These are phyloP conservation scores for Xylariaceae sp. DNA, from an alignment of 2,329 filamentous ascomycete species.

Conservation along the genomic window DNA sequence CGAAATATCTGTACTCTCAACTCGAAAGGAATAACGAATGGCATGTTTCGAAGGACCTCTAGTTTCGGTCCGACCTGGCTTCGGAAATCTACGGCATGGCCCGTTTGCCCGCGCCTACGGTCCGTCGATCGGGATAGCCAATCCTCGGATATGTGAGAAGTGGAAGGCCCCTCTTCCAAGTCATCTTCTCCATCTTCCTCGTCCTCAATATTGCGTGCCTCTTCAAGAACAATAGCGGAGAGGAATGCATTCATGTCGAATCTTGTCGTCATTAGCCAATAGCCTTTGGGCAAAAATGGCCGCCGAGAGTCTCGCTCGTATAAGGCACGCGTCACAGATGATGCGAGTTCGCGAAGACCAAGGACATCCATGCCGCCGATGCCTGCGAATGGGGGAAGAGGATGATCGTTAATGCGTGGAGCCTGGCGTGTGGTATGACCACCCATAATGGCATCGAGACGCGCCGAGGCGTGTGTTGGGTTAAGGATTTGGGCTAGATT, in stretches of 20 bases:
- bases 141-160: slow-evolving; percentile 45
- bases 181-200: slow-evolving; percentile 46
- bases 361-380: slow-evolving; percentile 70
- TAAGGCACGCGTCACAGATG: slow-evolving; percentile 76
- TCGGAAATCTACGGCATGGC: slow-evolving; percentile 65
- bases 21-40: slow-evolving; percentile 91
- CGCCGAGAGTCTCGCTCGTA: slow-evolving; percentile 92
- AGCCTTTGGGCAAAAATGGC: slow-evolving; percentile 73
- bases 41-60: slow-evolving; percentile 92
- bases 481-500: slow-evolving; percentile 61
- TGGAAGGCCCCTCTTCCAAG: slow-evolving; percentile 17
- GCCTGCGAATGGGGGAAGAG: slow-evolving; percentile 32
- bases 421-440: slow-evolving; percentile 9
- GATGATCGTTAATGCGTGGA: slow-evolving; percentile 7
- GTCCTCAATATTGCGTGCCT: slow-evolving; percentile 70
- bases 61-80: slow-evolving; percentile 80
- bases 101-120: slow-evolving; percentile 63
- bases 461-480: slow-evolving; percentile 20
- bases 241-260: slow-evolving; percentile 91
- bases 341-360: slow-evolving; percentile 75
- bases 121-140: slow-evolving; percentile 58
- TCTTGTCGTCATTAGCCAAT: slow-evolving; percentile 88
- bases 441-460: slow-evolving; percentile 21
- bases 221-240: slow-evolving; percentile 79
- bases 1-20: slow-evolving; percentile 90